Evolutionary conservation across 2,329 filamentous ascomycete genomes (phyloP).

Genomic region (Aspergillus proliferans): DNA sequence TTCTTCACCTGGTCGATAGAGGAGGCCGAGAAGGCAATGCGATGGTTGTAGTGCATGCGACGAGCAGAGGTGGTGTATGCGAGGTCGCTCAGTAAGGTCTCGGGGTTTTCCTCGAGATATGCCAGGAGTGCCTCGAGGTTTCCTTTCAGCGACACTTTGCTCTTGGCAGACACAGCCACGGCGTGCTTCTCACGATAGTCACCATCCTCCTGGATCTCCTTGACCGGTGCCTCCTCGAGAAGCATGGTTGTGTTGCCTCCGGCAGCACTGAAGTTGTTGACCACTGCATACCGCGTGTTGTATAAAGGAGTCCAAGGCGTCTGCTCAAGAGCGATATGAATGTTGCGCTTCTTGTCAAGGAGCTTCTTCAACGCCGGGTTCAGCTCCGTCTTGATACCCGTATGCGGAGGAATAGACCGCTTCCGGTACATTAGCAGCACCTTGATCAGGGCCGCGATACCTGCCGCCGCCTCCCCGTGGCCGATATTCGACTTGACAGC

Average conservation of each 20-base stretch:
- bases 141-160: conserved; percentile 34
- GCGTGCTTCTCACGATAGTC: conserved; percentile 52
- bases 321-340: conserved; percentile 39
- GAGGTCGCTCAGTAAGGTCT: conserved; percentile 47
- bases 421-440: conserved; percentile 60
- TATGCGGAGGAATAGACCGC: conserved; percentile 57
- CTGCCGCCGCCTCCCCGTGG: conserved; percentile 42
- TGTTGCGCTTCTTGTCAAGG: conserved; percentile 18
- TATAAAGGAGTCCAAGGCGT: conserved; percentile 17
- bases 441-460: conserved; percentile 48
- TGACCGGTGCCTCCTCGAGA: conserved; percentile 52
- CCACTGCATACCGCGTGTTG: conserved; percentile 32
- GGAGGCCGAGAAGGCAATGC: conserved; percentile 3
- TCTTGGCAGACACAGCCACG: conserved; percentile 53
- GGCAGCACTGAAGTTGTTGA: conserved; percentile 65
- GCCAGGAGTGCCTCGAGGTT: conserved; percentile 51
- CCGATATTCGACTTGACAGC: conserved; percentile 43
- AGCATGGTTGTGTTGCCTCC: conserved; percentile 63
- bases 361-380: conserved; percentile 28
- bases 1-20: conserved; percentile 2
- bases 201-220: conserved; percentile 41
- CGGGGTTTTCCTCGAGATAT: conserved; percentile 29
- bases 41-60: conserved; percentile 27
- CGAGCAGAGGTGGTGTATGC: conserved; percentile 62
- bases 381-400: conserved; percentile 55